Conservation (phyloP, 1,139 yeast genomes). For the Sporopachydermia cereana region DNA sequence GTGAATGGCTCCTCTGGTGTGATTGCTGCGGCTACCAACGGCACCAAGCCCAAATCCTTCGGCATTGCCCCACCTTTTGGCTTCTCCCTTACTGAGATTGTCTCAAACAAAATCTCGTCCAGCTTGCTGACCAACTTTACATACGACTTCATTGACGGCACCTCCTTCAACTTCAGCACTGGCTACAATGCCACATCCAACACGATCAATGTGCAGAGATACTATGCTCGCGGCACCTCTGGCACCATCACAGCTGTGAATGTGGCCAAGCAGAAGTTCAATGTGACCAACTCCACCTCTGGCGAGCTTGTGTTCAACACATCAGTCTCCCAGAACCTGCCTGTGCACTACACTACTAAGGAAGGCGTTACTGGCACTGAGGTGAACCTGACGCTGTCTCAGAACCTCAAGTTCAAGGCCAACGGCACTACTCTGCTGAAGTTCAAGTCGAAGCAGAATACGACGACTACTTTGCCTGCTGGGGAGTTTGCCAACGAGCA, state of each 20-base stretch:
- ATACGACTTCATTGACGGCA: constrained; percentile 3
- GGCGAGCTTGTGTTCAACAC: background rate
- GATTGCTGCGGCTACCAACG: background rate
- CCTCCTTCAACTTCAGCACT: background rate
- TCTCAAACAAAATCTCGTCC: constrained; percentile 2
- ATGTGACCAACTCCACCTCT: background rate
- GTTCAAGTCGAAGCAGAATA: constrained; percentile 1
- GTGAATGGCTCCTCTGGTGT: background rate
- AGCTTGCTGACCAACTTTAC: constrained; percentile 1
- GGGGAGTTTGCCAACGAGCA: constrained; percentile 1
- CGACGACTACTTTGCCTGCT: background rate
- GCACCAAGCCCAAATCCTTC: background rate
- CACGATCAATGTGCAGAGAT: background rate
- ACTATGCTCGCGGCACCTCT: background rate
- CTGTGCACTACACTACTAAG: background rate
- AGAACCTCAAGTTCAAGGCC: background rate
- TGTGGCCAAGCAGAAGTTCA: background rate
- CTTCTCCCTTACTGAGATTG: constrained; percentile 1
- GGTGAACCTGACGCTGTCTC: background rate
- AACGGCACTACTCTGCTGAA: background rate
- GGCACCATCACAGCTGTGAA: background rate
- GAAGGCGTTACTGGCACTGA: background rate
- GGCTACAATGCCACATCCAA: constrained; percentile 1
- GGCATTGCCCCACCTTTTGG: constrained; percentile 5
- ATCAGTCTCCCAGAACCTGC: background rate